Evolutionary conservation across 2,329 filamentous ascomycete species (phyloP).

Genomic region (Pseudogymnoascus sp.): DNA sequence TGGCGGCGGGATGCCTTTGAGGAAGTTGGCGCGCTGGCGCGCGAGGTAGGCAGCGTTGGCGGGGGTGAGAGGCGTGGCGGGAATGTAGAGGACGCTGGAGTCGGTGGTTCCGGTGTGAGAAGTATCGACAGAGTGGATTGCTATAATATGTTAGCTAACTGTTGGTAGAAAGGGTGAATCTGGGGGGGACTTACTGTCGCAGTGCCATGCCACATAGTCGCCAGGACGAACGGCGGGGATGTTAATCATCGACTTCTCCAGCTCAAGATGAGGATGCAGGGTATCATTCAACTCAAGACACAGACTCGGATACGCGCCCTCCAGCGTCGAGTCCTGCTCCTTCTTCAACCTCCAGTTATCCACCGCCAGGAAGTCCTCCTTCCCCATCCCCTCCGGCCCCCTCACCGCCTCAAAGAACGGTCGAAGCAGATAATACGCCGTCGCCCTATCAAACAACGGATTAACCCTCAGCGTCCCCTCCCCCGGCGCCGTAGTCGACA

Average conservation of each 20-base stretch:
- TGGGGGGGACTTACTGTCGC: conserved; percentile 24
- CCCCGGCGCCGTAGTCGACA: conserved; percentile 64
- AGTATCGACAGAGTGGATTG: conserved; percentile 70
- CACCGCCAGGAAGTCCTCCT: conserved; percentile 42
- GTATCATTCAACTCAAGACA: conserved; percentile 56
- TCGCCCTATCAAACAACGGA: conserved; percentile 68
- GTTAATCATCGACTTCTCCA: conserved; percentile 58
- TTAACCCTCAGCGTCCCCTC: conserved; percentile 81
- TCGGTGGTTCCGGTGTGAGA: conserved; percentile 65
- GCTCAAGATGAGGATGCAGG: conserved; percentile 59
- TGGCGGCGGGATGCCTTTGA: conserved; percentile 59
- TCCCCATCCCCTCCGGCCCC: conserved; percentile 17
- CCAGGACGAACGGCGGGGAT: conserved; percentile 58
- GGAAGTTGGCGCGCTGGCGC: conserved; percentile 65
- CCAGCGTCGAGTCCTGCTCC: conserved; percentile 53
- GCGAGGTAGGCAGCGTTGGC: conserved; percentile 65
- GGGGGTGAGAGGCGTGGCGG: conserved; percentile 73
- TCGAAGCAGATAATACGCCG: conserved; percentile 72
- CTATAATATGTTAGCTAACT: conserved; percentile 14
- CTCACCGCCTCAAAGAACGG: conserved; percentile 67
- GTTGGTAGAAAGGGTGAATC: background rate
- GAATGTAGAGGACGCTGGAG: conserved; percentile 84
- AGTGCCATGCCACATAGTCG: conserved; percentile 64
- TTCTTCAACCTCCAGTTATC: conserved; percentile 56
- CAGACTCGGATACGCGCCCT: conserved; percentile 60